Evolutionary conservation across 164 flowering plant genomes (phyloP).

Genomic region (Liquidambar formosana): DNA sequence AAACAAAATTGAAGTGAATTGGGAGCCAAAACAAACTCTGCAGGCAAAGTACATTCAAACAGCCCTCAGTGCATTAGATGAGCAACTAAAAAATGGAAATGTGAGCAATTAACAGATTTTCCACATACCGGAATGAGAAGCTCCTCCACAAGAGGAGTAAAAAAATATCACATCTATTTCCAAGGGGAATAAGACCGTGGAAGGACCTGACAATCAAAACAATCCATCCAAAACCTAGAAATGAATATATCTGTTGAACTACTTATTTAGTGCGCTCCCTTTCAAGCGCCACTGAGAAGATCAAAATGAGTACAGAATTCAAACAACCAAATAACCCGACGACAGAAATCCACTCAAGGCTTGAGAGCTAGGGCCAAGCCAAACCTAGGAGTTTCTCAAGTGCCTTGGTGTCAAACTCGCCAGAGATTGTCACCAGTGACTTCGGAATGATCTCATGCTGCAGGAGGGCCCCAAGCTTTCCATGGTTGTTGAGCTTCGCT

Average conservation of each 20-base stretch:
- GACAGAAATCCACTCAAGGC: conserved; percentile 43
- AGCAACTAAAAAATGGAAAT: too few species aligned
- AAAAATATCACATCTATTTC: too few species aligned
- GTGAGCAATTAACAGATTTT: too few species aligned
- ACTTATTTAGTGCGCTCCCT: conserved; percentile 40
- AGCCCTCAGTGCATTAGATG: too few species aligned
- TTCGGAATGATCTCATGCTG: conserved; percentile 82
- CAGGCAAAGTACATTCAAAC: too few species aligned
- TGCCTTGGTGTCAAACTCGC: conserved; percentile 87
- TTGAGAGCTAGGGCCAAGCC: conserved; percentile 83
- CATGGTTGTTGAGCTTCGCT: conserved; percentile 87
- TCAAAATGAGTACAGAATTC: conserved; percentile 6
- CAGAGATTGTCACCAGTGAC: conserved; percentile 71
- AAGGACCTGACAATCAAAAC: conserved; percentile 15
- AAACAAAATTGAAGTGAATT: too few species aligned
- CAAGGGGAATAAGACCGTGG: not conserved
- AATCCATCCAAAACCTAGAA: conserved; percentile 27
- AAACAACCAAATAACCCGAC: conserved; percentile 1
- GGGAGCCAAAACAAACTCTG: too few species aligned
- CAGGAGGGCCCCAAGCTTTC: conserved; percentile 75
- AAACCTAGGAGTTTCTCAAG: conserved; percentile 77
- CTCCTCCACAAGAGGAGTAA: too few species aligned
- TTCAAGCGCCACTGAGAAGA: conserved; percentile 24
- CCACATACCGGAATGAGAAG: too few species aligned
- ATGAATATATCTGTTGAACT: conserved; percentile 31